phyloP scores from a whole-genome alignment of 495 filamentous ascomycete species.

The Acidomyces sp. region DNA sequence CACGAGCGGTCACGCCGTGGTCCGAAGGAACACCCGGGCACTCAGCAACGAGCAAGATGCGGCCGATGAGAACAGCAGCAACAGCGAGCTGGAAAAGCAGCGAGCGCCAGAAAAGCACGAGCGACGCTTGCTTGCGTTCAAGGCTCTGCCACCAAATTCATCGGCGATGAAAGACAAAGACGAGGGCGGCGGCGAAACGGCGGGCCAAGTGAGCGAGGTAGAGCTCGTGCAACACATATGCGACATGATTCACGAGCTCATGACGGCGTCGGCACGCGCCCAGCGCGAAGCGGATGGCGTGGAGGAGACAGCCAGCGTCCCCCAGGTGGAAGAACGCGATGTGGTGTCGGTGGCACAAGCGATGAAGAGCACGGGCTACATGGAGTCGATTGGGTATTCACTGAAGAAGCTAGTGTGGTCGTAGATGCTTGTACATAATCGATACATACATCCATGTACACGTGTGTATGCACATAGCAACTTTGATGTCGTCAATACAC shows the following conservation, averaged over 20 bases:
- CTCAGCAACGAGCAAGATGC: constrained; percentile 44
- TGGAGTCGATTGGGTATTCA: constrained; percentile 75
- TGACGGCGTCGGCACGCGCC: constrained; percentile 12
- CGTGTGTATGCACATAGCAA: too few species aligned
- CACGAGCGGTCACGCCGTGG: constrained; percentile 47
- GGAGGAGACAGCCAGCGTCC: constrained; percentile 22
- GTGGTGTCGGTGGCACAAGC: constrained; percentile 75
- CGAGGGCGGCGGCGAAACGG: constrained; percentile 24
- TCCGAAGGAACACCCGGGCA: constrained; percentile 71
- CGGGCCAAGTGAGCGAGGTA: constrained; percentile 42
- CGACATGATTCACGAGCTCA: constrained; percentile 40
- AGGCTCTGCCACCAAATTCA: constrained; percentile 46
- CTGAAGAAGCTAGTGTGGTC: constrained; percentile 91
- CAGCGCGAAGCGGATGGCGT: constrained; percentile 21
- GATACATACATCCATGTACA: too few species aligned
- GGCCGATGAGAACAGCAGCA: constrained; percentile 22
- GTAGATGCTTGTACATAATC: constrained; percentile 23
- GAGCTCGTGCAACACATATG: constrained; percentile 62
- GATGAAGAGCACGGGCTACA: constrained; percentile 68
- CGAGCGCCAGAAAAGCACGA: constrained; percentile 23
- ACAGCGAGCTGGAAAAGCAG: constrained; percentile 18
- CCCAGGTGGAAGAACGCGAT: constrained; percentile 52
- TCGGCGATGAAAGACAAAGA: constrained; percentile 29
- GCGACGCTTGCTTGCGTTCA: constrained; percentile 46
- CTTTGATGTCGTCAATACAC: too few species aligned